Evolutionary conservation across 805 yeast genomes (phyloP).

Genomic region (Ogataea kodamae): DNA sequence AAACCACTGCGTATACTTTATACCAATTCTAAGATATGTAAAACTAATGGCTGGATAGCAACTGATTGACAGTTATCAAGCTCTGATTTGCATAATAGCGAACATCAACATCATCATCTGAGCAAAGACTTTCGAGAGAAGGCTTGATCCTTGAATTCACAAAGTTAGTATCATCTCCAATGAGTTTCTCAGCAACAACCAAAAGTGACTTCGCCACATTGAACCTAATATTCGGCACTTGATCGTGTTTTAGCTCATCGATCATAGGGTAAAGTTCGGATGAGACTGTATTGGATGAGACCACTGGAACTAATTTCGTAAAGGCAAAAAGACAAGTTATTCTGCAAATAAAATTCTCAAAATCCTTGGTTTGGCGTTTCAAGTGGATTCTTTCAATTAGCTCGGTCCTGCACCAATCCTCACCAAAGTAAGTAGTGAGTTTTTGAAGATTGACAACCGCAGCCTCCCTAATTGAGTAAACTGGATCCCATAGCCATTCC

Average conservation of each 20-base stretch:
- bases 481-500: constrained; percentile 99
- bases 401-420: constrained; percentile 87
- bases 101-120: constrained; percentile 85
- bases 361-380: constrained; percentile 35
- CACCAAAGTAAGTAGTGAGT: constrained; percentile 83
- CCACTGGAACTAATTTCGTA: constrained; percentile 74
- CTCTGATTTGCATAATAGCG: constrained; percentile 74
- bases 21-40: too few relatives aligned
- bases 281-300: constrained; percentile 53
- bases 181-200: constrained; percentile 52
- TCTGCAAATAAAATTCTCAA: constrained; percentile 79
- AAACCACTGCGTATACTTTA: too few relatives aligned
- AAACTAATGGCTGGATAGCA: constrained; percentile 14
- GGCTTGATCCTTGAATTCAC: constrained; percentile 56
- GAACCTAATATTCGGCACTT: constrained; percentile 93
- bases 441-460: constrained; percentile 82
- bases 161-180: constrained; percentile 33
- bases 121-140: constrained; percentile 56
- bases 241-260: constrained; percentile 65
- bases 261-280: constrained; percentile 77
- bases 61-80: constrained; percentile 19
- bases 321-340: constrained; percentile 87
- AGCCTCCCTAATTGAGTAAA: constrained; percentile 93
- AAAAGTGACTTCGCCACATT: constrained; percentile 86
- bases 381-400: constrained; percentile 72